A percentile compares a stretch with the other conserved stretches of the same genome.
phyloP scores from a whole-genome alignment of 2,329 filamentous ascomycete genomes.

The Beauveria asiatica region DNA sequence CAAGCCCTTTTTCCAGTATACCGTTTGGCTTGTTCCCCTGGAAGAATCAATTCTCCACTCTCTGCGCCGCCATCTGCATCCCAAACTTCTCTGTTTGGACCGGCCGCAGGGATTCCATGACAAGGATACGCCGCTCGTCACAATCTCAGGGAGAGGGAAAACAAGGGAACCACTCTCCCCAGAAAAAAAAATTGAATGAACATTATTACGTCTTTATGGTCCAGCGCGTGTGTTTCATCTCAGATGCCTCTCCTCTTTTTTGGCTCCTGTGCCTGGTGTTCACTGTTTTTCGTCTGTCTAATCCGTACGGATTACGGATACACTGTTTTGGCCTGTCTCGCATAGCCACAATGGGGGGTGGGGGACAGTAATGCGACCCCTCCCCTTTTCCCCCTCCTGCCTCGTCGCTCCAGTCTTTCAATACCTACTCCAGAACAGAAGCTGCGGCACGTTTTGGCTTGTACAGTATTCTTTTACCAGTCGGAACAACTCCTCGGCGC shows the following conservation, averaged over 20 bases:
- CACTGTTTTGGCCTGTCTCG: neutral
- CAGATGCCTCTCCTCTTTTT: neutral
- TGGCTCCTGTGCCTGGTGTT: neutral
- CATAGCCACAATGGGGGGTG: constrained; percentile 7
- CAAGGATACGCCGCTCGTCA: neutral
- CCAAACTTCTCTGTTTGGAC: neutral
- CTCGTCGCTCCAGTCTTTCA: neutral
- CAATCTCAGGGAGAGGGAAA: neutral
- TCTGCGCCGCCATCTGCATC: neutral
- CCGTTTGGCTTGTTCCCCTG: neutral
- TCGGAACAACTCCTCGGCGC: neutral
- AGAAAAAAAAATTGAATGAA: neutral
- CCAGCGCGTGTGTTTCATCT: constrained; percentile 5
- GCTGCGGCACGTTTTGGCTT: no score
- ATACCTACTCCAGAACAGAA: no score
- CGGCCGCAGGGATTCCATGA: neutral
- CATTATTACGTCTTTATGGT: neutral
- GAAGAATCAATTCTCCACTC: neutral
- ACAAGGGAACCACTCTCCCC: neutral
- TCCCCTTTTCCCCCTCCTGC: neutral
- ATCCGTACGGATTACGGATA: no score
- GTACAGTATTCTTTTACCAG: neutral
- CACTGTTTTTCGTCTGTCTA: no score
- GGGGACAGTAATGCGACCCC: neutral
- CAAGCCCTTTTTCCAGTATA: neutral